These are phyloP conservation scores for Silene uniflora DNA, from an alignment of 148 eudicot species.

Conservation along the genomic window DNA sequence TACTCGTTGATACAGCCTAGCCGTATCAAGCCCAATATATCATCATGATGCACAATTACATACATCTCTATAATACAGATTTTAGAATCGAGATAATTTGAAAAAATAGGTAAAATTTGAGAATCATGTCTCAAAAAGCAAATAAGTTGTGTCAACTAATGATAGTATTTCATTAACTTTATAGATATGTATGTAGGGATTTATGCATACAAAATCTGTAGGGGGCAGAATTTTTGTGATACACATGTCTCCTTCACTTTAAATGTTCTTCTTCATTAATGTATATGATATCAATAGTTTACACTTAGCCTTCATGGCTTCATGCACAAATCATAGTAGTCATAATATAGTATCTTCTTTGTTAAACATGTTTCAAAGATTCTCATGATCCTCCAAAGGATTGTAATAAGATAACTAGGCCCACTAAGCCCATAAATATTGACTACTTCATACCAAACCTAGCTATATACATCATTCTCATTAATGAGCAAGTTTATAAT, in stretches of 20 bases:
- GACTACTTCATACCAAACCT: conserved; percentile 16
- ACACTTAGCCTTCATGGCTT: conserved; percentile 5
- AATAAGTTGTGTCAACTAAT: conserved; percentile 23
- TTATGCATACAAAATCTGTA: conserved; percentile 39
- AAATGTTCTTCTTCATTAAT: neutral
- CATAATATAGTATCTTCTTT: conserved; percentile 13
- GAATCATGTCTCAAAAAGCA: conserved; percentile 7
- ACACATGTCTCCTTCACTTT: conserved; percentile 31
- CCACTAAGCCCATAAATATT: conserved; percentile 18
- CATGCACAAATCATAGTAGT: conserved; percentile 22
- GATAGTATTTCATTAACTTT: conserved; percentile 28
- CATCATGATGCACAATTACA: neutral
- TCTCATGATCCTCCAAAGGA: conserved; percentile 17
- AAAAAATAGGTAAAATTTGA: conserved; percentile 1
- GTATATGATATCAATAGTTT: neutral
- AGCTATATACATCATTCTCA: neutral
- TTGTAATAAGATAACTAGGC: conserved; percentile 22
- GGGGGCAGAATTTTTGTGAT: conserved; percentile 29
- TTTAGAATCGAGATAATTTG: neutral
- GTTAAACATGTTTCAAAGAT: conserved; percentile 31
- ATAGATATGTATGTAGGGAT: conserved; percentile 37
- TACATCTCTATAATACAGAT: neutral
- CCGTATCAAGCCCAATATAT: neutral
- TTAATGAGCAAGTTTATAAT: too few relatives aligned
- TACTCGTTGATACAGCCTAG: neutral